Conservation (phyloP, 257 asterid genomes). For the Petrea volubilis region DNA sequence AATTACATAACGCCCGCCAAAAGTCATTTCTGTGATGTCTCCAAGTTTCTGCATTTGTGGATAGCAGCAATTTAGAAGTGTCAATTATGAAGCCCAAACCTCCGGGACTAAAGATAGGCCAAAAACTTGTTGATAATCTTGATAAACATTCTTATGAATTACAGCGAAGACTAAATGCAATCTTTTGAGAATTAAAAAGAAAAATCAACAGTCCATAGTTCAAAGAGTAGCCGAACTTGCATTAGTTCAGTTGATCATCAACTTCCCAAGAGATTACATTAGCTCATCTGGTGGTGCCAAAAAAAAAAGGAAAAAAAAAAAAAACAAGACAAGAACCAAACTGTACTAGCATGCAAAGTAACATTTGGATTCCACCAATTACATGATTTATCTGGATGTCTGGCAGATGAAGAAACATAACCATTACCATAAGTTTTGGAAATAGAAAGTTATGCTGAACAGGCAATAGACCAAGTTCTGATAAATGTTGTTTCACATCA, state of each 20-base stretch:
- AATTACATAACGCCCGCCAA: conserved; percentile 96
- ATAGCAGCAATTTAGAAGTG: conserved; percentile 23
- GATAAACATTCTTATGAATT: conserved; percentile 2
- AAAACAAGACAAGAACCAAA: background rate
- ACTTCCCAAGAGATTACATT: background rate
- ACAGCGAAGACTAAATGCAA: background rate
- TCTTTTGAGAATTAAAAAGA: background rate
- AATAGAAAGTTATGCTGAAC: background rate
- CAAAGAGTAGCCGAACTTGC: background rate
- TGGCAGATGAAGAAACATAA: background rate
- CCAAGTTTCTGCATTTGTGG: conserved; percentile 88
- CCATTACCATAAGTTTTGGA: background rate
- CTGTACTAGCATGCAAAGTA: conserved; percentile 10
- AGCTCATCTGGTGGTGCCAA: background rate
- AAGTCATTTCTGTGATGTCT: conserved; percentile 95
- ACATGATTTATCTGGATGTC: background rate
- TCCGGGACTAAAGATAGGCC: conserved; percentile 2
- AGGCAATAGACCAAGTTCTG: background rate
- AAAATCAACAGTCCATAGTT: conserved; percentile 1
- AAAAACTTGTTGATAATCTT: background rate
- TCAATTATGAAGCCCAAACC: conserved; percentile 6
- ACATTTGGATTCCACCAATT: conserved; percentile 4
- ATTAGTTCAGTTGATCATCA: conserved; percentile 11
- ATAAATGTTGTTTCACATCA: background rate
- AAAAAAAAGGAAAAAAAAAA: background rate